Evolutionary conservation across 352 stramenopile species (phyloP), one percentile per base, ranked within the genome.

Genomic region (Globisporangium barbulae): DNA sequence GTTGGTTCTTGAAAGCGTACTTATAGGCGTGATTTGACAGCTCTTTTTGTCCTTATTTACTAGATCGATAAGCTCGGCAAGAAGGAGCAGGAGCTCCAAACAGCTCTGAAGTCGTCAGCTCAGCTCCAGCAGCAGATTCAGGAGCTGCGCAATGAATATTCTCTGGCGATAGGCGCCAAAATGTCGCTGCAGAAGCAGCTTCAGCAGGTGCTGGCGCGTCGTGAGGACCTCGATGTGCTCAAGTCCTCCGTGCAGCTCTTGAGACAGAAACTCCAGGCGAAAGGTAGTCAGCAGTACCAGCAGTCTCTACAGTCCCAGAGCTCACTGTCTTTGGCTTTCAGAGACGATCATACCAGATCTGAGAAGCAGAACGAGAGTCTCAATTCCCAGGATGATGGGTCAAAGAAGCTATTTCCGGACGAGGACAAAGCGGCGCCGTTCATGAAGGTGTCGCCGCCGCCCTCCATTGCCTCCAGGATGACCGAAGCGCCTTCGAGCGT

Each of bases 41-140:
- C 19, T 41, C 13, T 22, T 30, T 21, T 39, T 62, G 10, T 47
- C 2, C 8, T 6, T 65, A 22, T 53, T 53, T 44, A 10, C 17
- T 42, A 93, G 81, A 86, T 93, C 28, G 79, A 89, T 22, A 91
- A 90, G 61, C 67, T 93, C 21, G 57, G 57, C 5, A 47, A 65
- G 2, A 75, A 78, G 49, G 78, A 90, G 33, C 53, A 70, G 10
- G 81, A 89, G 50, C 58, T 91, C 2, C 59, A 75, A 42, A 53
- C 59, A n/a, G 69, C 72, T 17, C 61, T 71, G 2, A 31, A 53
- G 9, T 65, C 58, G 12, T 63, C 61, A 3, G 33, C 69, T 1
- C 70, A 87, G 37, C 30, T 74, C 8, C 66, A 87, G 31, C 37
- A 61, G 5, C 76, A 81, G 25, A 60, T 90, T 0, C 53, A 78